Evolutionary conservation across 345 rosid genomes (phyloP).

Genomic region (Gossypium stocksii): DNA sequence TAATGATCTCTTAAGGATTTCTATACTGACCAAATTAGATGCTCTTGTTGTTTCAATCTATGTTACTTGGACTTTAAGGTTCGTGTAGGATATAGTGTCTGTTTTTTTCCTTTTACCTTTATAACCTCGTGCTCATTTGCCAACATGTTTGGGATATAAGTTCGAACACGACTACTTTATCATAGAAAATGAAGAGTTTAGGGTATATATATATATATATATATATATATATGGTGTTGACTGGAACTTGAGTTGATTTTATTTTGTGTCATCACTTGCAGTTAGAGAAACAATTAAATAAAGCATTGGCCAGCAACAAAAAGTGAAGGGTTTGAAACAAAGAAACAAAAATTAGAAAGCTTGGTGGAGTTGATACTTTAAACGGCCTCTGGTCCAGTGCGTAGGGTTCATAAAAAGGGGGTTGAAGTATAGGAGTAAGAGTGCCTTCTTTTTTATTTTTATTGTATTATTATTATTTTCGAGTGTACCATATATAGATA

Average conservation of each 20-base stretch:
- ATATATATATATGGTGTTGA: not conserved
- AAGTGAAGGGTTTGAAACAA: constrained; percentile 31
- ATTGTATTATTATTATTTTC: constrained; percentile 23
- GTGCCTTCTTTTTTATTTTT: not conserved
- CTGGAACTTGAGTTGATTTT: not conserved
- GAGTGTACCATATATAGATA: constrained; percentile 31
- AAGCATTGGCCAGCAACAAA: constrained; percentile 30
- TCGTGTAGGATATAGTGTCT: too few relatives aligned
- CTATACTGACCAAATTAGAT: not conserved
- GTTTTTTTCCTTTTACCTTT: not conserved
- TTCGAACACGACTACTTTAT: not conserved
- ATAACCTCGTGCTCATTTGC: not conserved
- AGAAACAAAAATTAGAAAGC: constrained; percentile 12
- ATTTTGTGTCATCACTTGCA: constrained; percentile 25
- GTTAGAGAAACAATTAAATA: constrained; percentile 64
- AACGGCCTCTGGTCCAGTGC: not conserved
- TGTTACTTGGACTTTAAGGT: not conserved
- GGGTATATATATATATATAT: not conserved
- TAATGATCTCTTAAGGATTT: not conserved
- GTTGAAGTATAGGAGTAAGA: constrained; percentile 15
- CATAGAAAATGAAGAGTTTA: not conserved
- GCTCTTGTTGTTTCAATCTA: not conserved
- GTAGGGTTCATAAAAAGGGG: constrained; percentile 6
- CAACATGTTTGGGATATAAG: not conserved
- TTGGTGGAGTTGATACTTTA: constrained; percentile 3